Conservation (phyloP, 2,329 filamentous ascomycete species). For the Sclerotinia nivalis region DNA sequence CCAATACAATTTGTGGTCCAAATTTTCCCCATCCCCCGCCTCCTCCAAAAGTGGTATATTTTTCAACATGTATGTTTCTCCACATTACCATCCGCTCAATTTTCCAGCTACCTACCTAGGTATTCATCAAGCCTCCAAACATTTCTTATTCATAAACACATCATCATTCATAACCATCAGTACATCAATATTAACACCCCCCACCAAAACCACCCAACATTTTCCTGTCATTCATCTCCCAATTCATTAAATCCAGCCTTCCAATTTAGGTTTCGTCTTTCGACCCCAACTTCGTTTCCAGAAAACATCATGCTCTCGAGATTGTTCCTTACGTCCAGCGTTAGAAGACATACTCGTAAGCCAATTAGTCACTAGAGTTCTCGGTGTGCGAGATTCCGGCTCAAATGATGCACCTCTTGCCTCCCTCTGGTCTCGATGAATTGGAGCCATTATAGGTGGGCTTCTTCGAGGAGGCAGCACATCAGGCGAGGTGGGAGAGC, state of each 20-base stretch:
- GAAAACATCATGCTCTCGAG: slow-evolving; percentile 7
- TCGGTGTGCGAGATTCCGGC: slow-evolving; percentile 17
- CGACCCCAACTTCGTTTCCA: slow-evolving; percentile 20
- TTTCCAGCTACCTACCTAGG: background rate
- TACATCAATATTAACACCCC: background rate
- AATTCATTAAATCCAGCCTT: slow-evolving; percentile 7
- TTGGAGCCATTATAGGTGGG: slow-evolving; percentile 12
- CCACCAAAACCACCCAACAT: background rate
- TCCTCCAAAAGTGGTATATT: background rate
- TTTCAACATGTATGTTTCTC: background rate
- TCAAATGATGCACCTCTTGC: slow-evolving; percentile 15
- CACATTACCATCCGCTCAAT: background rate
- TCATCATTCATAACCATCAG: background rate
- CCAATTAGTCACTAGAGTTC: slow-evolving; percentile 19
- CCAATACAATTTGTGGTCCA: background rate
- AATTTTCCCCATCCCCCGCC: background rate
- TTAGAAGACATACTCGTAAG: slow-evolving; percentile 15
- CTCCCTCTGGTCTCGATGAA: slow-evolving; percentile 8
- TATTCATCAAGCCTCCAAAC: background rate
- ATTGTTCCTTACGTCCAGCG: slow-evolving; percentile 14
- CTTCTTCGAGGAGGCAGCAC: slow-evolving; percentile 15
- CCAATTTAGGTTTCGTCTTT: slow-evolving; percentile 7
- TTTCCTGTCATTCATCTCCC: background rate
- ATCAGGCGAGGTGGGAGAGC: background rate
- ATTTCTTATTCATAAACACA: background rate